Evolutionary conservation across 352 stramenopile genomes (phyloP), one percentile per base, ranked within the genome.

Genomic region (Pythium biforme): DNA sequence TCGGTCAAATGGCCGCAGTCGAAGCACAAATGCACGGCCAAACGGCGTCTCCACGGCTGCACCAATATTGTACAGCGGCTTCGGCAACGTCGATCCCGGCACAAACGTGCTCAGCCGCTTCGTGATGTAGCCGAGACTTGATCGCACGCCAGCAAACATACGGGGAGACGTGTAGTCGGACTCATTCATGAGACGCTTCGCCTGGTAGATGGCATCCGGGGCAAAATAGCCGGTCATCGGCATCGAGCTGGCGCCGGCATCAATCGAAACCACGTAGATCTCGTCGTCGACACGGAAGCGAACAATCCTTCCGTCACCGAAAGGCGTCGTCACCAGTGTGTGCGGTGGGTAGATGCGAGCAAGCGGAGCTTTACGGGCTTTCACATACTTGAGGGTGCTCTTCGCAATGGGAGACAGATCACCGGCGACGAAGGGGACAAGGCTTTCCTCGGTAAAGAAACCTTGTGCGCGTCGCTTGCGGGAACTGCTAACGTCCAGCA

Each of bases 71-170:
- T 82, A 89, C 6, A 86, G 53, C 10, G 82, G 78, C 34, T 88
- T 88, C 10, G 52, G 54, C 27, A 55, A 48, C 3, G 43, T 51
- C 0, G 73, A 68, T 17, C 81, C 75, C 22, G 81, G 81, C 0
- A 89, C 83, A 55, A 92, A 91, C 19, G 75, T 90, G 48, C 77
- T 88, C 15, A 92, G 66, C 47, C 87, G 87, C 59, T 91, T 90
- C 4, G 83, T 92, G 50, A 92, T 89, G 49, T 90, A 92, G 19
- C 83, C 83, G 8, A 92, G 66, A 26, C 83, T 72, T 0, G 81
- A 90, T 12, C 83, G 81, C 19, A 92, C 81, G 27, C 83, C 83
- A 8, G 75, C 73, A 50, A 92, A 89, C 74, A 89, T 91, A 27
- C 81, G 78, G 8, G 83, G 83, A 15, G 81, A 90, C 1, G 74